Evolutionary conservation across 164 flowering plant genomes (phyloP).

Genomic region (Litsea cubeba): DNA sequence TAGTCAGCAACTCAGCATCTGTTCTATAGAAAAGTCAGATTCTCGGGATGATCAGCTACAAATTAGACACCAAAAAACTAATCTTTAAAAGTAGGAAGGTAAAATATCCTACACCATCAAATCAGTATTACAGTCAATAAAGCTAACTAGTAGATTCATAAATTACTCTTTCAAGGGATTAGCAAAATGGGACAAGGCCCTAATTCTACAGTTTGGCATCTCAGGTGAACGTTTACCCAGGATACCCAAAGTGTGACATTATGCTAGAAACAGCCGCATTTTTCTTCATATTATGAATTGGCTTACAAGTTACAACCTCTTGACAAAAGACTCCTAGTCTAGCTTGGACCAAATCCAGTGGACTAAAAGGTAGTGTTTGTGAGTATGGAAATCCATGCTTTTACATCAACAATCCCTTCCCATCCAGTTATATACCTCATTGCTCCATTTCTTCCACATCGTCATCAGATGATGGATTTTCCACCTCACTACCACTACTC

Average conservation of each 20-base stretch:
- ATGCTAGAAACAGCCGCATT: neutral
- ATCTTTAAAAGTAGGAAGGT: neutral
- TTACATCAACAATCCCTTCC: neutral
- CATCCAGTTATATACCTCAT: conserved; percentile 2
- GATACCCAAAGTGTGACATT: neutral
- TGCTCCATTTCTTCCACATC: conserved; percentile 26
- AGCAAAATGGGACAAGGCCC: neutral
- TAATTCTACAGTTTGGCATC: neutral
- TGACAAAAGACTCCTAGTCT: neutral
- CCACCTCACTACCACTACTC: conserved; percentile 47
- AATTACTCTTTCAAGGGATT: neutral
- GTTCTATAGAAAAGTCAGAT: neutral
- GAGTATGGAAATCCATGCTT: neutral
- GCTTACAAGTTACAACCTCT: neutral
- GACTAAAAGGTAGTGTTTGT: neutral
- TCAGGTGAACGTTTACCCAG: neutral
- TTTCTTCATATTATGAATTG: neutral
- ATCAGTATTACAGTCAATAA: neutral
- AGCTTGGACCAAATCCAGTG: neutral
- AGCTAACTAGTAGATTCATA: neutral
- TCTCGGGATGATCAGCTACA: neutral
- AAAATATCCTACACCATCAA: neutral
- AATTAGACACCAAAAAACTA: neutral
- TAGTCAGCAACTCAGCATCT: neutral
- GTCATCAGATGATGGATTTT: conserved; percentile 40